Evolutionary conservation across 2,329 filamentous ascomycete genomes (phyloP).

Genomic region (Rosellinia necatrix): DNA sequence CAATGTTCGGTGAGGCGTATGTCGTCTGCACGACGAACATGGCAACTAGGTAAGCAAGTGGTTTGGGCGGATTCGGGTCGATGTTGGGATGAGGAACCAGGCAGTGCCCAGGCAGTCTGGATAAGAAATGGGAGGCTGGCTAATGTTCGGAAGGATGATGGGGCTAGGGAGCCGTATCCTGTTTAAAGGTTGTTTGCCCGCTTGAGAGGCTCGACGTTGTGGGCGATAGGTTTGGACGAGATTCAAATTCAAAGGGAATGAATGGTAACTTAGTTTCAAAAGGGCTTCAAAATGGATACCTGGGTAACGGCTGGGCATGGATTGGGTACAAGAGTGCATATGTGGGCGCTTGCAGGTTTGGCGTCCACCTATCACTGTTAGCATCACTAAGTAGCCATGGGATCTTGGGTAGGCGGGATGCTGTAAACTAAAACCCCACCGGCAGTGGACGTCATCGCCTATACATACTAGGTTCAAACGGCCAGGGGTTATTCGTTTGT

Average conservation of each 20-base stretch:
- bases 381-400: no score
- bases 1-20: constrained; percentile 21
- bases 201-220: neutral
- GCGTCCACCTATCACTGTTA: constrained; percentile 3
- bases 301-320: no score
- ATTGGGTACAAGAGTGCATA: neutral
- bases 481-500: constrained; percentile 1
- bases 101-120: neutral
- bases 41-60: constrained; percentile 21
- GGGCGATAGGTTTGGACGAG: neutral
- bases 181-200: neutral
- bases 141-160: neutral
- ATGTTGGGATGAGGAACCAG: neutral
- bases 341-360: constrained; percentile 18
- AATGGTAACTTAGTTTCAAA: neutral
- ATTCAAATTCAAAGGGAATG: no score
- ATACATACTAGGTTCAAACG: constrained; percentile 2
- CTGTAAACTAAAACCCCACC: constrained; percentile 12
- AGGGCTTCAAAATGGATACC: no score
- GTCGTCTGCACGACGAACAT: constrained; percentile 27
- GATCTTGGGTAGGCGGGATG: neutral
- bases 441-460: constrained; percentile 4
- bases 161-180: neutral
- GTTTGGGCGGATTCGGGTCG: neutral
- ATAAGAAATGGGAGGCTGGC: neutral